Base-by-base conservation (phyloP, 2,329 filamentous ascomycete genomes). In the Penicillium sp. region DNA sequence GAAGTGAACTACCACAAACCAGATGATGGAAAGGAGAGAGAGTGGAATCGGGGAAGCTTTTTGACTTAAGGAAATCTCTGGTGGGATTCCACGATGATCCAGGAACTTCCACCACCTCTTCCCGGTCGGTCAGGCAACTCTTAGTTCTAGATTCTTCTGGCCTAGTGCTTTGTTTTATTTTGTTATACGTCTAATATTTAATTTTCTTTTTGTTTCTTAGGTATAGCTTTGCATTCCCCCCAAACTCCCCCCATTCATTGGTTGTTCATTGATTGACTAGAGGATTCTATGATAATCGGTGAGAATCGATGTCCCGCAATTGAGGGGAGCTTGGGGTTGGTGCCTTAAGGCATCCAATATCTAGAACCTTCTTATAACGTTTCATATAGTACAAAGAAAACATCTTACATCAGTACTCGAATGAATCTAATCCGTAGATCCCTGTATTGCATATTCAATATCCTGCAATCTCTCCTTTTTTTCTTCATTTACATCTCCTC, bases 21-120 rank as follows among this genome's bases (percentile, higher is more conserved):
- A 57, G 51, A 56, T 43, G 48, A 51, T 49, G 52, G 56, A 60
- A 54, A 54, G 35, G 24, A 45, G 44, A 27, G n/a, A 48, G 31
- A 35, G 43, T 27, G 35, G 35, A 19, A 45, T 48, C 27, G 19
- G 45, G 65, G 49, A 49, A 52, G 56, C 59, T 56, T 65, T 66
- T 71, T 71, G 71, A 68, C 68, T 67, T 64, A 63, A 62, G 64
- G 66, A 70, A 68, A 65, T 65, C 67, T 68, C 64, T 63, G 58
- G 66, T 59, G 65, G 62, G 67, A 63, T 75, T 75, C 72, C 68
- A 75, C 71, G 69, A 59, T 57, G 65, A 72, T 75, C 72, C 72
- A 75, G 71, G 68, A 65, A 70, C 70, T 74, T 75, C 72, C 71
- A 74, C 66, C 61, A 46, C 53, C 35, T 29, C 27, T 29, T 29